Conservation (phyloP, 192 early-diverging fungal species). For the Rhizophagus prolifer region DNA sequence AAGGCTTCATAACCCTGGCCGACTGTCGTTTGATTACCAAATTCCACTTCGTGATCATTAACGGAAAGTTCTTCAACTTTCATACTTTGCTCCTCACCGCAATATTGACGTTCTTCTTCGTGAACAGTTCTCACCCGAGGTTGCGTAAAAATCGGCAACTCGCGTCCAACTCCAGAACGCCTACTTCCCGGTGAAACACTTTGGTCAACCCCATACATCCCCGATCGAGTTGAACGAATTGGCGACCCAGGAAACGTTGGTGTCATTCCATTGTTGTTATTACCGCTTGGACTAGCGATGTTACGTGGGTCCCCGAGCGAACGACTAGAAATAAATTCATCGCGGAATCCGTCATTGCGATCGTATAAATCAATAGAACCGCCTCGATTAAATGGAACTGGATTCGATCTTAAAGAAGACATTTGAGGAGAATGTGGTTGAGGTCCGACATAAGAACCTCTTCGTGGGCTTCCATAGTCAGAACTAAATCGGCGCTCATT, state of each 20-base stretch:
- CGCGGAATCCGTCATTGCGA: neutral
- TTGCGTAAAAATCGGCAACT: neutral
- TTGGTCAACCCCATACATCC: neutral
- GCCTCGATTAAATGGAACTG: neutral
- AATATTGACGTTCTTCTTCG: neutral
- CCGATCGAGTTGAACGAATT: neutral
- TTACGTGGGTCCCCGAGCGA: no score
- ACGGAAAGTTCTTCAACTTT: neutral
- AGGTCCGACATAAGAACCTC: constrained; percentile 1
- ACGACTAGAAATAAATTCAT: constrained; percentile 7
- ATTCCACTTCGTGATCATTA: neutral
- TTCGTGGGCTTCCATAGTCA: constrained; percentile 14
- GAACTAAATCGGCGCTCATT: constrained; percentile 20
- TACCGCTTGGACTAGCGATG: neutral
- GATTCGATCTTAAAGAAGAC: neutral
- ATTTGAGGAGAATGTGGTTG: neutral
- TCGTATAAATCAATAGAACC: constrained; percentile 12
- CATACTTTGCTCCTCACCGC: neutral
- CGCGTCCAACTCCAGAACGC: neutral
- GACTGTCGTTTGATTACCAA: neutral
- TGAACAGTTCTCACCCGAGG: neutral
- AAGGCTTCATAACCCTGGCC: neutral
- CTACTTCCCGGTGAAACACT: neutral
- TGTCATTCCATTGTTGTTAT: neutral
- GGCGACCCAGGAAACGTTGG: neutral